These are phyloP conservation scores for Datisca glomerata DNA, from an alignment of 306 rosid genomes.

Conservation along the genomic window DNA sequence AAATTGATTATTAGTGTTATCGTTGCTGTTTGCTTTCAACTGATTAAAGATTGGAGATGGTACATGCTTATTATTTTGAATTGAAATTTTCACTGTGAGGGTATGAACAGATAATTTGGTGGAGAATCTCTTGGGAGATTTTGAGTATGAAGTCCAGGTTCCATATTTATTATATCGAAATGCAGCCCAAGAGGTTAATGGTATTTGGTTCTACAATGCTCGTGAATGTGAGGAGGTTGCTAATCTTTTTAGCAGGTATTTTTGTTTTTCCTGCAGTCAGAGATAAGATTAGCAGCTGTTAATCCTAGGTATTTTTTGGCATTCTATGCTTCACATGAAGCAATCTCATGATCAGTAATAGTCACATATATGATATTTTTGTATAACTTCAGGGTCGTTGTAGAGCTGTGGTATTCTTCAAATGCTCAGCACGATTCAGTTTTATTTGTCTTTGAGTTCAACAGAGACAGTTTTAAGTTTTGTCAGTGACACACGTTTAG, in stretches of 20 bases:
- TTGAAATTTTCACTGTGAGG: not conserved
- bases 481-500: not conserved
- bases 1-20: not conserved
- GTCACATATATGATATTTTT: not conserved
- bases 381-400: not conserved
- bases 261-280: not conserved
- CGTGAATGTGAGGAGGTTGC: slow-evolving; percentile 90
- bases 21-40: not conserved
- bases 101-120: slow-evolving; percentile 60
- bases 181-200: slow-evolving; percentile 86
- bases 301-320: not conserved
- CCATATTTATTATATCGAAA: slow-evolving; percentile 77
- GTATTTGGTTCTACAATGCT: slow-evolving; percentile 84
- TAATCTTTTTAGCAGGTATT: slow-evolving; percentile 59
- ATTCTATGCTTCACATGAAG: too few relatives aligned
- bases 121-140: slow-evolving; percentile 80
- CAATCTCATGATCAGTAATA: too few relatives aligned
- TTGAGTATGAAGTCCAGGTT: slow-evolving; percentile 76
- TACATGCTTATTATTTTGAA: not conserved
- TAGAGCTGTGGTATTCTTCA: not conserved
- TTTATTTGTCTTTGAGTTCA: not conserved
- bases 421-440: not conserved
- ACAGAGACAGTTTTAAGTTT: not conserved
- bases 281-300: not conserved
- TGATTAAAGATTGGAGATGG: not conserved